A percentile compares a stretch with the other conserved stretches of the same genome.
Evolutionary conservation across 2,329 filamentous ascomycete species (phyloP).

Genomic region (Zopfia rhizophila): DNA sequence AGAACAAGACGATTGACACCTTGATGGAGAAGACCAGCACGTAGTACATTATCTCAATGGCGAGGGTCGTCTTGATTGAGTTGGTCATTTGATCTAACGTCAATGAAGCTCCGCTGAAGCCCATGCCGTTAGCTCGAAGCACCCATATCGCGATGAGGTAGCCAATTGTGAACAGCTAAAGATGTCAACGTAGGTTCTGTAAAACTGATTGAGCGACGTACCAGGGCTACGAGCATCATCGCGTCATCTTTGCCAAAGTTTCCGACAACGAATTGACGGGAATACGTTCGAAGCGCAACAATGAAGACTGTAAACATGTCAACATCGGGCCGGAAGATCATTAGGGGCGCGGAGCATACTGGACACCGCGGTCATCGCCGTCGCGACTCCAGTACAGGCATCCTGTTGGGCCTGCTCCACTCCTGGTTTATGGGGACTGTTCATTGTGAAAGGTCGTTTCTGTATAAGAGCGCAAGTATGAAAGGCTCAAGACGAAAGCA

Average conservation of each 20-base stretch:
- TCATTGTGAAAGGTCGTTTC: too few species aligned
- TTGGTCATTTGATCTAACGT: conserved; percentile 30
- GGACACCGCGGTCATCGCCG: conserved; percentile 33
- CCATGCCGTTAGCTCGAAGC: conserved; percentile 36
- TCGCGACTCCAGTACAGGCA: conserved; percentile 31
- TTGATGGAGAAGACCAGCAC: conserved; percentile 42
- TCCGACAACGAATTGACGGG: conserved; percentile 30
- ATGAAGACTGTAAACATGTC: conserved; percentile 30
- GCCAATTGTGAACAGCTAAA: conserved; percentile 35
- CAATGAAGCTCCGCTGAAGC: conserved; percentile 31
- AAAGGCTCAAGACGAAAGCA: too few species aligned
- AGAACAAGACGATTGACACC: conserved; percentile 47
- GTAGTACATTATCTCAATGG: conserved; percentile 46
- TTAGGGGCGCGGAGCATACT: conserved; percentile 19
- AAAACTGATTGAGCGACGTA: conserved; percentile 17
- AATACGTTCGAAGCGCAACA: conserved; percentile 35
- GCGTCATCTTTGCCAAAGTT: conserved; percentile 43
- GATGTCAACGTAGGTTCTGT: conserved; percentile 6
- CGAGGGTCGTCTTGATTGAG: conserved; percentile 35
- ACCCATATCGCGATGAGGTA: conserved; percentile 37
- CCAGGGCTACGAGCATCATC: conserved; percentile 39
- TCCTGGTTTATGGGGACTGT: too few species aligned
- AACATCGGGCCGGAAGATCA: conserved; percentile 4
- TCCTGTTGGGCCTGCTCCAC: conserved; percentile 26
- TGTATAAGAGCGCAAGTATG: too few species aligned